Evolutionary conservation across 495 filamentous ascomycete genomes (phyloP).

Genomic region (Oidiodendron maius): DNA sequence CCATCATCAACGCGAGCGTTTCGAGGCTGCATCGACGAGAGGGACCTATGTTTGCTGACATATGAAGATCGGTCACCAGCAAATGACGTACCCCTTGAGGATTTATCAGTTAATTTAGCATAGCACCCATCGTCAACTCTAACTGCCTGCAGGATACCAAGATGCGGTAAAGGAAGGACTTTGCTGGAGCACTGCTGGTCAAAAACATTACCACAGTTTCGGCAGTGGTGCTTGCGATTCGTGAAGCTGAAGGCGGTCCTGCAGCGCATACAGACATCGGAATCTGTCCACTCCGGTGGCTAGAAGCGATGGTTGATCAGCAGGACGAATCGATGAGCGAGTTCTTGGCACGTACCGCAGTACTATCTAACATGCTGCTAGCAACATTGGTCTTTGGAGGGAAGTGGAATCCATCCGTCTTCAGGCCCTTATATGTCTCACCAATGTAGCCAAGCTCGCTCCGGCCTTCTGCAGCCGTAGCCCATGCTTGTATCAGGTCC

Average conservation of each 20-base stretch:
- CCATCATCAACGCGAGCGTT: conserved; percentile 73
- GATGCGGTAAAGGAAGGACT: conserved; percentile 77
- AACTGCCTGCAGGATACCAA: conserved; percentile 87
- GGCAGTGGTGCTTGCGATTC: conserved; percentile 95
- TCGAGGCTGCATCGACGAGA: conserved; percentile 76
- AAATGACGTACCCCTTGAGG: conserved; percentile 28
- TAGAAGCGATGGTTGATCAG: conserved; percentile 31
- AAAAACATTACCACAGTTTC: conserved; percentile 96
- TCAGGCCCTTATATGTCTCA: conserved; percentile 76
- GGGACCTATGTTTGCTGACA: conserved; percentile 18
- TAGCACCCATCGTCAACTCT: conserved; percentile 97
- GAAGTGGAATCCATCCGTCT: conserved; percentile 81
- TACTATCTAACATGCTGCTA: conserved; percentile 94
- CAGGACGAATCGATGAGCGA: background rate
- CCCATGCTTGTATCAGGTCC: conserved; percentile 91
- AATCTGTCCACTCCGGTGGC: conserved; percentile 97
- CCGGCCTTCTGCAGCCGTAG: conserved; percentile 80
- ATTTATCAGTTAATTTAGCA: conserved; percentile 77
- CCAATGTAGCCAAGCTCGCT: conserved; percentile 78
- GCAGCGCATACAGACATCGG: conserved; percentile 97
- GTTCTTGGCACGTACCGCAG: conserved; percentile 66
- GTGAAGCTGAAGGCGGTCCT: conserved; percentile 93
- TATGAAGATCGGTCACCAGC: conserved; percentile 17
- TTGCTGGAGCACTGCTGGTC: conserved; percentile 91
- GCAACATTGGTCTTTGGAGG: conserved; percentile 82